Base-by-base conservation (phyloP, 1,139 yeast species). In the Pichia sp. region DNA sequence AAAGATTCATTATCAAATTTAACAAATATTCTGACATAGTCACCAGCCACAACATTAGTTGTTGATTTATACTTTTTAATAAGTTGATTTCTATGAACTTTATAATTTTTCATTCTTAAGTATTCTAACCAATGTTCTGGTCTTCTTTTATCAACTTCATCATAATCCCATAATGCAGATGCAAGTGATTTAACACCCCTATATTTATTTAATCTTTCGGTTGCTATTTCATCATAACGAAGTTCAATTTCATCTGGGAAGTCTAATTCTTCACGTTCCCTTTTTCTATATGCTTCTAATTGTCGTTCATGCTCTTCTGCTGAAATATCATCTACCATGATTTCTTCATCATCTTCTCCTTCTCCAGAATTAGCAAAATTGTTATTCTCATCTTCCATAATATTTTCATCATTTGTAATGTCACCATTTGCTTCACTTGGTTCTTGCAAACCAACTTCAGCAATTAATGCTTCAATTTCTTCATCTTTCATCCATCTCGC, bases 221-320 rank as follows among this genome's bases (percentile, higher is more conserved):
- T 78, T 11, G 87, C 98, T 9, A 85, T 76, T 57, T 78, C 89
- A 5, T 68, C 63, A 33, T 97, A 97, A 47, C 75, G 78, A 44
- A 92, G 70, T 65, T 94, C 97, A 49, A 90, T 69, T 68, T 94
- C 98, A 68, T 94, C 99, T 0, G 98, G 97, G 72, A 89, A 92
- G 59, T 92, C 96, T 41, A 81, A 75, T 63, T 92, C 97, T 45
- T 89, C 97, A 53, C 77, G 77, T 55, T 83, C 96, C 51, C 79
- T 68, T 40, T 75, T 73, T 61, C 95, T 79, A 68, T 74, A 88
- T 58, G 76, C 80, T 49, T 75, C 71, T 55, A 89, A 72, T 66
- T 89, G 97, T 58, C 81, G 75, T 55, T 79, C 81, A 66, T 89
- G 97, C 60, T 89, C 96, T 57, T 86, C 96, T 26, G 84, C 81